Percentiles rank a stretch among this genome's conserved stretches.
These are phyloP conservation scores for Rhodotorula mucilaginosa DNA, from an alignment of 1,284 basidiomycete species.

Conservation along the genomic window DNA sequence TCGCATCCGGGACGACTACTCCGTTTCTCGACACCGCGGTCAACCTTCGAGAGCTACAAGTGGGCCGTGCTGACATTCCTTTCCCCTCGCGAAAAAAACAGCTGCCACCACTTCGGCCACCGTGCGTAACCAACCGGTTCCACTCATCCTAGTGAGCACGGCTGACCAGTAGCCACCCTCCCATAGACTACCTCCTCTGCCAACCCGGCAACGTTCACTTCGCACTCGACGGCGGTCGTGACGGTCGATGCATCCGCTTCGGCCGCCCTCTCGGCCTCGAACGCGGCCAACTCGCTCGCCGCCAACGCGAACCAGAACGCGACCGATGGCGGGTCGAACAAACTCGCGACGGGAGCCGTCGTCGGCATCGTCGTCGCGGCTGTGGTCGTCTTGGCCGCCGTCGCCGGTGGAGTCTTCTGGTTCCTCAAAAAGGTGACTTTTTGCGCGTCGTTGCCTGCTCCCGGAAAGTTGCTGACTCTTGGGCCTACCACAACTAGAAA, in stretches of 20 bases:
- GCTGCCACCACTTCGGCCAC: not conserved
- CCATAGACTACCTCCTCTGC: not conserved
- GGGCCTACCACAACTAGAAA: not conserved
- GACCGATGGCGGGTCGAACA: constrained; percentile 7
- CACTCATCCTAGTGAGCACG: not conserved
- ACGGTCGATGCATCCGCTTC: constrained; percentile 31
- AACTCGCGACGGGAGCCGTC: constrained; percentile 45
- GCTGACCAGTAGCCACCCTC: too few species aligned
- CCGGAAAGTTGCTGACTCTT: not conserved
- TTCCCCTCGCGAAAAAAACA: too few species aligned
- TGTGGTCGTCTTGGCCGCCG: constrained; percentile 47
- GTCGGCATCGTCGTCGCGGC: constrained; percentile 50
- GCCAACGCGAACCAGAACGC: not conserved
- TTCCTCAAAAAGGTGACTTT: constrained; percentile 45
- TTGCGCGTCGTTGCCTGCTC: not conserved
- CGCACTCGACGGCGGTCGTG: constrained; percentile 4
- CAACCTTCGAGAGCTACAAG: too few species aligned
- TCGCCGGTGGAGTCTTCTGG: constrained; percentile 47
- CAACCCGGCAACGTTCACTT: not conserved
- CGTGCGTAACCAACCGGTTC: not conserved
- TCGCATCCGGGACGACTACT: not conserved
- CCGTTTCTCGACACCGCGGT: too few species aligned
- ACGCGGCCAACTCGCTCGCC: constrained; percentile 6
- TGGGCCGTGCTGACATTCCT: too few species aligned
- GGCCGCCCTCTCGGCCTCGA: constrained; percentile 6